Percentiles rank a stretch among this genome's conserved stretches.
Evolutionary conservation across 805 yeast species (phyloP).

Genomic region (Kockiozyma suomiensis): DNA sequence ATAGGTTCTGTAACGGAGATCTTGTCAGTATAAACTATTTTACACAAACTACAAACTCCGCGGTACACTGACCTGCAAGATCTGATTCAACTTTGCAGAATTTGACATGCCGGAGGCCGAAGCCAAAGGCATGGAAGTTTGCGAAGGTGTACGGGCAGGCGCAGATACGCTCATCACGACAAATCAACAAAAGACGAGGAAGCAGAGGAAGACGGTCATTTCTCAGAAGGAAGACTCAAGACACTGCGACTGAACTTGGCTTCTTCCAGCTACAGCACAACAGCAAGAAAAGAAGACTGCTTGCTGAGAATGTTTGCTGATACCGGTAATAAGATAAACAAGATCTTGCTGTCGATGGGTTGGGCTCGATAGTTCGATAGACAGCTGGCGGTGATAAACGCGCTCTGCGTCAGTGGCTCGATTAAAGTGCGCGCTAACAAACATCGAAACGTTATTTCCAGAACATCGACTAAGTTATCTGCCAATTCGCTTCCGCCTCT

Average conservation of each 20-base stretch:
- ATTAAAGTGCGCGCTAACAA: background rate
- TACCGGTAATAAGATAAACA: background rate
- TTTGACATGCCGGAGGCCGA: background rate
- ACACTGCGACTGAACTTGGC: background rate
- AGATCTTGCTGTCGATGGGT: background rate
- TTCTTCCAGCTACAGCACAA: background rate
- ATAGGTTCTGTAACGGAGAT: slow-evolving; percentile 41
- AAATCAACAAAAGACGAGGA: background rate
- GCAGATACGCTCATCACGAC: slow-evolving; percentile 6
- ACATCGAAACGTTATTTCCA: background rate
- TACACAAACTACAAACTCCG: too few relatives aligned
- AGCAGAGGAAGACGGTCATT: background rate
- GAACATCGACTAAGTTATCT: background rate
- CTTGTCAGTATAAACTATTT: background rate
- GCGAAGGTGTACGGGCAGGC: background rate
- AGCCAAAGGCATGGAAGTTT: background rate
- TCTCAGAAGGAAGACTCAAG: background rate
- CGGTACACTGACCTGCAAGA: slow-evolving; percentile 27
- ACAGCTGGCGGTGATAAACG: slow-evolving; percentile 2
- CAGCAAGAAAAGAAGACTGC: background rate
- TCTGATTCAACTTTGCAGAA: slow-evolving; percentile 22
- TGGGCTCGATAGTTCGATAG: background rate
- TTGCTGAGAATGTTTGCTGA: too few relatives aligned
- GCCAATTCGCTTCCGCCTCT: background rate
- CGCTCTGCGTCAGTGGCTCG: slow-evolving; percentile 8